These are phyloP conservation scores for Jatropha curcas DNA, from an alignment of 345 rosid species.

Conservation along the genomic window DNA sequence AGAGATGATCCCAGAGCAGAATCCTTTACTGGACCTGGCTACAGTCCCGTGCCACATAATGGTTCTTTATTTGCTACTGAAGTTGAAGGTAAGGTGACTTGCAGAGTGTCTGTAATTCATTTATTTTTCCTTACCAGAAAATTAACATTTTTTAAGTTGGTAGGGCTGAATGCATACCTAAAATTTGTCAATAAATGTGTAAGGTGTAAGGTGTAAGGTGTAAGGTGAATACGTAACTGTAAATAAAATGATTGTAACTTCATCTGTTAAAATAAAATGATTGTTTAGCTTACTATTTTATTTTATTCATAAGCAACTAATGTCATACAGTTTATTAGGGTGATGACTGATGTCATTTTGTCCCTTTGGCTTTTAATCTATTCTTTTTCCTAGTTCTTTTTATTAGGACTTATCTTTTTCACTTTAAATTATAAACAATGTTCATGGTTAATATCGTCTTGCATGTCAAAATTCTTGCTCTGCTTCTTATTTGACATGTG, in stretches of 20 bases:
- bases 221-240: too few species aligned
- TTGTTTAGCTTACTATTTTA: too few species aligned
- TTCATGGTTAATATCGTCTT: not conserved
- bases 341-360: not conserved
- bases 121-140: not conserved
- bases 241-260: too few species aligned
- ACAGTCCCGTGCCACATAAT: conserved; percentile 19
- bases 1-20: conserved; percentile 21
- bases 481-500: not conserved
- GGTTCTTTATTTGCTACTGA: conserved; percentile 31
- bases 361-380: not conserved
- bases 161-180: not conserved
- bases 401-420: not conserved
- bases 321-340: not conserved
- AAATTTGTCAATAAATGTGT: too few species aligned
- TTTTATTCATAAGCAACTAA: not conserved
- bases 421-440: not conserved
- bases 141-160: not conserved
- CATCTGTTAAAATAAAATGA: too few species aligned
- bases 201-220: too few species aligned
- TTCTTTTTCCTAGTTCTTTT: not conserved
- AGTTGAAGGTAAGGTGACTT: conserved; percentile 36
- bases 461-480: not conserved
- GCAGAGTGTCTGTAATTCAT: conserved; percentile 1
- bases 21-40: conserved; percentile 23